These are phyloP conservation scores for Coemansia sp. DNA, from an alignment of 192 early-diverging fungal species.

Conservation along the genomic window DNA sequence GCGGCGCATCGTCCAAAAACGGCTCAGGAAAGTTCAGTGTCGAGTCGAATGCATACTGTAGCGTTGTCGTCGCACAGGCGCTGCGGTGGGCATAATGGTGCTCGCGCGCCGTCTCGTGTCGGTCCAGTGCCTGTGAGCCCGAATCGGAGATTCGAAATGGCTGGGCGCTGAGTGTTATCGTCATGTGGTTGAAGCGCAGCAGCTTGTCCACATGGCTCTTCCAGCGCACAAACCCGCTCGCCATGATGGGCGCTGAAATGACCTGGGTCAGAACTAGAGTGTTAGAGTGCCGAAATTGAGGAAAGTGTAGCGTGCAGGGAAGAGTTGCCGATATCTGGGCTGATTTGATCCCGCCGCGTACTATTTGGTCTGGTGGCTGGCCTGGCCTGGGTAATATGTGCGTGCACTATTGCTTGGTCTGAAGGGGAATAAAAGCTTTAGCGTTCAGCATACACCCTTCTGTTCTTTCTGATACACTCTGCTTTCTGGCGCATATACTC, in stretches of 20 bases:
- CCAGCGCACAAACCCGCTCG: slow-evolving; percentile 51
- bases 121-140: slow-evolving; percentile 15
- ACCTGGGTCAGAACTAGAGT: slow-evolving; percentile 2
- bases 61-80: slow-evolving; percentile 32
- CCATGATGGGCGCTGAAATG: slow-evolving; percentile 35
- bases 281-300: neutral
- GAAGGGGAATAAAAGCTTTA: neutral
- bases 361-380: neutral
- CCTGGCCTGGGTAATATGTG: neutral
- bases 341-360: neutral
- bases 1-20: slow-evolving; percentile 43
- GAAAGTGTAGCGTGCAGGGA: neutral
- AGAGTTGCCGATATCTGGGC: neutral
- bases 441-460: neutral
- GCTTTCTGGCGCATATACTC: neutral
- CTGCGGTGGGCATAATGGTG: slow-evolving; percentile 19
- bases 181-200: slow-evolving; percentile 56
- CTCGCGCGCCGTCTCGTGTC: slow-evolving; percentile 6
- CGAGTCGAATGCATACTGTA: slow-evolving; percentile 55
- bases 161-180: slow-evolving; percentile 50
- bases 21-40: slow-evolving; percentile 48
- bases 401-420: no score
- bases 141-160: slow-evolving; percentile 27
- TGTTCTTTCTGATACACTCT: slow-evolving; percentile 1
- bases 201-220: slow-evolving; percentile 51